These are phyloP conservation scores for Pythium aquatile DNA, from an alignment of 352 stramenopile genomes.

Conservation along the genomic window DNA sequence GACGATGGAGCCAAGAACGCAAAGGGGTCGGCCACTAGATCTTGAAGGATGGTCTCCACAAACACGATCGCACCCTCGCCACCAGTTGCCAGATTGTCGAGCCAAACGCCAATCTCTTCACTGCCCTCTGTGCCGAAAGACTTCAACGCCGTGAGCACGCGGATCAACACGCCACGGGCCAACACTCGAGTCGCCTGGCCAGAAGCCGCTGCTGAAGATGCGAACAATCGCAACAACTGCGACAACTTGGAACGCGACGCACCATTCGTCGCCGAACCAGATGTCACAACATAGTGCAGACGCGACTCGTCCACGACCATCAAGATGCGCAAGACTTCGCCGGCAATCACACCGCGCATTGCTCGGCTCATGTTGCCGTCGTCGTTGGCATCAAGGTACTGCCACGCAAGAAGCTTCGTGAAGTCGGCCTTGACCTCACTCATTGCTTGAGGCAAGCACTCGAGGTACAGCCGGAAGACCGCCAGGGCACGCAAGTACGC, in stretches of 20 bases:
- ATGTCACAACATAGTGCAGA: conserved; percentile 53
- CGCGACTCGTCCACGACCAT: conserved; percentile 53
- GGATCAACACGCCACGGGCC: conserved; percentile 45
- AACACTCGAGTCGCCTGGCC: conserved; percentile 42
- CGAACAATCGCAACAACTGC: conserved; percentile 63
- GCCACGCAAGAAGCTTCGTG: conserved; percentile 73
- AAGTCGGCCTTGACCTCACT: conserved; percentile 83
- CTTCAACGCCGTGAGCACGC: conserved; percentile 49
- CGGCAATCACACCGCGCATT: conserved; percentile 56
- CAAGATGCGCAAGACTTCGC: conserved; percentile 72
- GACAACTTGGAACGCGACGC: conserved; percentile 49
- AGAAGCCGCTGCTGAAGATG: conserved; percentile 21
- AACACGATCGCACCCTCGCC: conserved; percentile 25
- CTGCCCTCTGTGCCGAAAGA: conserved; percentile 43
- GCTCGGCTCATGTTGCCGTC: conserved; percentile 16
- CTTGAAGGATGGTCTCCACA: conserved; percentile 25
- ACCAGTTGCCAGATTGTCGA: conserved; percentile 50
- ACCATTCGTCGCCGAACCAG: conserved; percentile 17
- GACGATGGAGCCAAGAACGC: conserved; percentile 11
- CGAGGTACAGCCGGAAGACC: conserved; percentile 74
- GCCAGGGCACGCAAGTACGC: conserved; percentile 74
- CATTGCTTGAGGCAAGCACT: conserved; percentile 73
- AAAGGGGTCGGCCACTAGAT: conserved; percentile 26
- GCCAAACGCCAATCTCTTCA: conserved; percentile 66
- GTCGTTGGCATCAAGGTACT: conserved; percentile 36